phyloP scores from a whole-genome alignment of 345 rosid species.

The Populus pruinosa region DNA sequence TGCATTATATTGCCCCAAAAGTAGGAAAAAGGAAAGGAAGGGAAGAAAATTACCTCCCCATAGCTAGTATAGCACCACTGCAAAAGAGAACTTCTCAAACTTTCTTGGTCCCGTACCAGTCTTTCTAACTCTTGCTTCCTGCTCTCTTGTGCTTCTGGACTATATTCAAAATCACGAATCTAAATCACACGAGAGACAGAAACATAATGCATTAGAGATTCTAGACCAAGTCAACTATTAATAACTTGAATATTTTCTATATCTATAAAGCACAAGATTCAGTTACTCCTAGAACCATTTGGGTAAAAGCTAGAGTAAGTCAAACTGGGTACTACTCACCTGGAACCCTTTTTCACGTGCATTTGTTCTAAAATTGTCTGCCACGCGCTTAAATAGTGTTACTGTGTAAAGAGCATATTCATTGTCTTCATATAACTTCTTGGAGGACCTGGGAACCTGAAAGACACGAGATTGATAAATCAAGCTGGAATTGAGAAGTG shows the following conservation, averaged over 20 bases:
- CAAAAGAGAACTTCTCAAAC: slow-evolving; percentile 80
- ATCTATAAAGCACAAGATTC: not conserved
- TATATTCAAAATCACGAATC: slow-evolving; percentile 91
- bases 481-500: not conserved
- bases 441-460: slow-evolving; percentile 99
- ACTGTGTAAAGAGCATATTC: slow-evolving; percentile 97
- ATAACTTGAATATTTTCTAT: not conserved
- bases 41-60: slow-evolving; percentile 66
- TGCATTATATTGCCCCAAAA: not conserved
- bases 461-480: slow-evolving; percentile 8
- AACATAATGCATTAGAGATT: slow-evolving; percentile 7
- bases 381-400: slow-evolving; percentile 78
- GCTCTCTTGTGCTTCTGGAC: slow-evolving; percentile 77
- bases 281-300: not conserved
- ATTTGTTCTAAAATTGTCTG: slow-evolving; percentile 77
- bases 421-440: slow-evolving; percentile 85
- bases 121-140: slow-evolving; percentile 82
- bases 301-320: slow-evolving; percentile 1
- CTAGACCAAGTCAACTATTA: not conserved
- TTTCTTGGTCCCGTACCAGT: slow-evolving; percentile 75
- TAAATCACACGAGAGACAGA: slow-evolving; percentile 28
- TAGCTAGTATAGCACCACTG: slow-evolving; percentile 97
- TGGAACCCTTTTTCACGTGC: slow-evolving; percentile 90
- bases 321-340: slow-evolving; percentile 47
- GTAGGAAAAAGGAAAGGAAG: not conserved